Evolutionary conservation across 148 eudicot species (phyloP), one percentile per base, ranked within the genome.

Genomic region (Camellia granthamiana): DNA sequence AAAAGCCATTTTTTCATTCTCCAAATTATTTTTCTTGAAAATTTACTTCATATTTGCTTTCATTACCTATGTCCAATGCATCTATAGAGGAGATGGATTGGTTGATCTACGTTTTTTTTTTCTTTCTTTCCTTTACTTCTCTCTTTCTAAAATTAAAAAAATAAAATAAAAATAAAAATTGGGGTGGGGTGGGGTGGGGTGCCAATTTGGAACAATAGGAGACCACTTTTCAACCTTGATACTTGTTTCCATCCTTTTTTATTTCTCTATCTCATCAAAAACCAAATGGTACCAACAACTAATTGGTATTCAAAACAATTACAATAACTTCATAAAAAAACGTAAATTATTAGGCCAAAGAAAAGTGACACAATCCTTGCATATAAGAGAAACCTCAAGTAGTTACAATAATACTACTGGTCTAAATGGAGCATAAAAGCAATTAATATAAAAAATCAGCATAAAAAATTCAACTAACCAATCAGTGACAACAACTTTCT

Each of bases 401-500:
- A 63, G 67, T 63, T 63, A 63, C 9, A 63, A 63, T 63, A 63
- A 63, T 1, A 21, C 76, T 19, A 19, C 30, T n/a, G n/a, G n/a
- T 52, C 15, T 72, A 76, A 59, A 61, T 58, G 52, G 3, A 77
- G 19, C 42, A 63, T 18, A 62, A 43, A 46, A 63, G 1, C 2
- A 77, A 64, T 12, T 66, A 41, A 38, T 30, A 2, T 12, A 9
- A 47, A 16, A 80, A 77, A 62, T 59, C 43, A 44, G 72, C 41
- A 47, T 41, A 54, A 73, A 62, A 72, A 54, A 46, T 52, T 71
- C 61, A 54, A 84, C 92, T 84, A 75, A 94, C 99, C 99, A 92
- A 83, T 96, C 99, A 47, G 99, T 92, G 80, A 96, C 92, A 70
- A 96, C 99, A 72, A 92, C 90, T 84, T 89, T 96, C 83, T 88